phyloP scores from a whole-genome alignment of 441 rosid genomes.

The Eruca vesicaria region DNA sequence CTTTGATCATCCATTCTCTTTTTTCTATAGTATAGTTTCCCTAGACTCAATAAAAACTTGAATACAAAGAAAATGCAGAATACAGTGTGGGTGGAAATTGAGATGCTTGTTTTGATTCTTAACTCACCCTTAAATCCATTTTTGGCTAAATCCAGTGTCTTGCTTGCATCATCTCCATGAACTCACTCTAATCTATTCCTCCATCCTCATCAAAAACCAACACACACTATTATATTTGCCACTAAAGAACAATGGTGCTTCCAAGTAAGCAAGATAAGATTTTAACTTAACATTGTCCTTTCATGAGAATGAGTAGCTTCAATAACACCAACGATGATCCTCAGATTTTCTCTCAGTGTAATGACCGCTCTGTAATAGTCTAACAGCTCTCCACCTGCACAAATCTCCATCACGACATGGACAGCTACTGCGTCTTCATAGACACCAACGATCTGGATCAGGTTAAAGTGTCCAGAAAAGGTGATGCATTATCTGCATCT shows the following conservation, averaged over 20 bases:
- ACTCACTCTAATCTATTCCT: conserved; percentile 84
- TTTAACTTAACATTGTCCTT: conserved; percentile 64
- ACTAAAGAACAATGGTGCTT: conserved; percentile 1
- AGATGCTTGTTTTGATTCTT: neutral
- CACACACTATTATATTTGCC: neutral
- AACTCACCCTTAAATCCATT: conserved; percentile 30
- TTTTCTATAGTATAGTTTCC: neutral
- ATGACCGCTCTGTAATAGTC: too few relatives aligned
- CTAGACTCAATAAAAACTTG: neutral
- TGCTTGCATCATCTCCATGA: conserved; percentile 89
- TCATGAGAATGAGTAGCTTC: too few relatives aligned
- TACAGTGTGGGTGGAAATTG: neutral
- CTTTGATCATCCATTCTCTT: neutral
- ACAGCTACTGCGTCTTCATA: too few relatives aligned
- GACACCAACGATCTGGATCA: too few relatives aligned
- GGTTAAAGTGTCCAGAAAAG: too few relatives aligned
- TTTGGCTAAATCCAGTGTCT: conserved; percentile 52
- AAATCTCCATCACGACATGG: conserved; percentile 92
- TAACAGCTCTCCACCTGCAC: conserved; percentile 90
- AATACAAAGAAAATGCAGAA: neutral
- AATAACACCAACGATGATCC: too few relatives aligned
- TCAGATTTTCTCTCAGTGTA: conserved; percentile 62
- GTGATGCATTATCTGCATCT: conserved; percentile 97
- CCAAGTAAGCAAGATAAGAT: neutral
- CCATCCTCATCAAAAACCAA: conserved; percentile 63